Percentiles rank a stretch among this genome's conserved stretches.
These are phyloP conservation scores for Ilyonectria mors-panacis DNA, from an alignment of 2,329 filamentous ascomycete species.

Conservation along the genomic window DNA sequence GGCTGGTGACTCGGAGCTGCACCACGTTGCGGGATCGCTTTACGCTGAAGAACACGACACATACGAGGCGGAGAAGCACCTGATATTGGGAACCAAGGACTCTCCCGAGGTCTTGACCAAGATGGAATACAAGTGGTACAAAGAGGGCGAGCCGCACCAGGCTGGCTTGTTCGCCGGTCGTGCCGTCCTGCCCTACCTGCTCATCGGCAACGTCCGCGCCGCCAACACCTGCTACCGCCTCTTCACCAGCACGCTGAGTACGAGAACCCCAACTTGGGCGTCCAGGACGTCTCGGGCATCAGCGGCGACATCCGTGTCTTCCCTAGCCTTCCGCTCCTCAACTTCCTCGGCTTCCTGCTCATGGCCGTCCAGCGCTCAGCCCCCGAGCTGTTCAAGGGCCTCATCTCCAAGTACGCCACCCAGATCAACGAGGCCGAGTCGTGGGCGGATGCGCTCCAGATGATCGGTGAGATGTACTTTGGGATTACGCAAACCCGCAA, in stretches of 20 bases:
- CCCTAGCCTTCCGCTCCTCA: conserved; percentile 92
- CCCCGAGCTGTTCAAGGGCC: conserved; percentile 84
- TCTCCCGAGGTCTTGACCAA: conserved; percentile 84
- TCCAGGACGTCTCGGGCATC: conserved; percentile 85
- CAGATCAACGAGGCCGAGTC: conserved; percentile 83
- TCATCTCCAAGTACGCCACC: conserved; percentile 84
- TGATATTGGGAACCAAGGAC: conserved; percentile 90
- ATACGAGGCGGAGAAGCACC: conserved; percentile 93
- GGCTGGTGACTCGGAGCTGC: conserved; percentile 92
- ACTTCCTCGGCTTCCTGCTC: conserved; percentile 90
- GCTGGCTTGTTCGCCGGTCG: conserved; percentile 89
- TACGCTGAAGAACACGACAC: conserved; percentile 94
- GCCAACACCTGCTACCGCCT: conserved; percentile 87
- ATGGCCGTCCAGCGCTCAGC: conserved; percentile 85
- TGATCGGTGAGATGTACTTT: conserved; percentile 98
- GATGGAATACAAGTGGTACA: conserved; percentile 96
- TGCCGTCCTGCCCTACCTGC: conserved; percentile 90
- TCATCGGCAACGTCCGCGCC: conserved; percentile 90
- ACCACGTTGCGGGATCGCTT: conserved; percentile 89
- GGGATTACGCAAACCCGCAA: conserved; percentile 89
- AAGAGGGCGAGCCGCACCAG: conserved; percentile 87
- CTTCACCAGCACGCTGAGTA: conserved; percentile 60
- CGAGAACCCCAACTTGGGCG: conserved; percentile 69
- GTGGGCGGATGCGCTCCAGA: conserved; percentile 87
- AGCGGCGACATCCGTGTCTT: conserved; percentile 85